These are phyloP conservation scores for Trichoderma harzianum DNA, from an alignment of 2,329 filamentous ascomycete genomes.

Conservation along the genomic window DNA sequence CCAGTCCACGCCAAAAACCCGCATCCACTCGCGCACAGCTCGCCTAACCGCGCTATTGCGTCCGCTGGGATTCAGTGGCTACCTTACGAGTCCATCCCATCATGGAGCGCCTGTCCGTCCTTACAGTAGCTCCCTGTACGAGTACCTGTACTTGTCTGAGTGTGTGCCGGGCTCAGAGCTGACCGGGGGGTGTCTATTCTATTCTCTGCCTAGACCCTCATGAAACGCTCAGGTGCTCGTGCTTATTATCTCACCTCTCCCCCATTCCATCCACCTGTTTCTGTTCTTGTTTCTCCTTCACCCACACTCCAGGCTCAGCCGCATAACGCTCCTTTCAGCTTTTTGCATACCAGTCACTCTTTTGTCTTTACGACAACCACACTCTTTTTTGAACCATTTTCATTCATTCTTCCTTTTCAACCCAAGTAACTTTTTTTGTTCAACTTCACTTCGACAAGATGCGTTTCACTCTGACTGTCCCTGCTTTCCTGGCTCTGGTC, in stretches of 20 bases:
- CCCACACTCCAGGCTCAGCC: slow-evolving; percentile 29
- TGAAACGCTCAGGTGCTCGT: slow-evolving; percentile 13
- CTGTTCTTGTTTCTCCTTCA: slow-evolving; percentile 23
- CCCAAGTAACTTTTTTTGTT: neutral
- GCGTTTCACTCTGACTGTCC: slow-evolving; percentile 48
- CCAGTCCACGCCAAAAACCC: neutral
- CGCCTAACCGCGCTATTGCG: slow-evolving; percentile 1
- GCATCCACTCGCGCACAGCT: slow-evolving; percentile 1
- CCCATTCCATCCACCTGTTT: slow-evolving; percentile 18
- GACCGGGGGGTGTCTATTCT: neutral
- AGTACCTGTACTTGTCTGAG: neutral
- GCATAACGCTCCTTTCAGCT: slow-evolving; percentile 31
- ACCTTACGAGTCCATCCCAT: neutral
- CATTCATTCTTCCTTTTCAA: slow-evolving; percentile 16
- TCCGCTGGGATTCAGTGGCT: neutral
- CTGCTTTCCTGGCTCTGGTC: slow-evolving; percentile 50
- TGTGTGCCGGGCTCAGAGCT: neutral
- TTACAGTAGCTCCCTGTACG: no score
- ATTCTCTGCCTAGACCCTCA: neutral
- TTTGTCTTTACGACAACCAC: slow-evolving; percentile 17
- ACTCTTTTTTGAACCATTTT: slow-evolving; percentile 2
- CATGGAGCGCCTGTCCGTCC: neutral
- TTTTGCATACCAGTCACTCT: slow-evolving; percentile 15
- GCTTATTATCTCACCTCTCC: slow-evolving; percentile 7
- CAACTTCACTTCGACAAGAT: slow-evolving; percentile 42